Evolutionary conservation across 164 flowering plant species (phyloP), one percentile per base, ranked within the genome.

Genomic region (Brasenia schreberi): DNA sequence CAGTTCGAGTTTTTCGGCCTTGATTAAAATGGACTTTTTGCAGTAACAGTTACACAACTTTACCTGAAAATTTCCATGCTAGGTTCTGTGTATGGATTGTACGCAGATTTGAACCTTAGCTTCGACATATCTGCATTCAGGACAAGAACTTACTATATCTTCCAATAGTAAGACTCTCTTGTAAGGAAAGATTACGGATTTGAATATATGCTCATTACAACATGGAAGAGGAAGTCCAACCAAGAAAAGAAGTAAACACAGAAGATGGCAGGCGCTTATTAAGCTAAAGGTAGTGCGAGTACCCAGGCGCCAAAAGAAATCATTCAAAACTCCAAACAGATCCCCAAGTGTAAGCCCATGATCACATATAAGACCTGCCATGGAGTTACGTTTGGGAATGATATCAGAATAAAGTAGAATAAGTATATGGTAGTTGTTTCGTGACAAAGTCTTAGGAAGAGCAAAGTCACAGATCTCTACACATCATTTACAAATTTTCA

Each of bases 31-130:
- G 56, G 16, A 49, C 4, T 49, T 49, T 49, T 49, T 49, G 10
- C 56, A 9, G 2, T 1, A 49, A 7, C 9, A 49, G 14, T 1
- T n/a, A 61, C 2, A n/a, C 12, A 19, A 62, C 59, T 5, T 12
- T 67, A 94, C 99, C 97, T 88, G 84, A 87, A 95, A 53, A 92
- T 92, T 70, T 95, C 99, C 99, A 95, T 95, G 79, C 99, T 95
- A 56, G 97, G 99, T 66, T 92, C 97, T 14, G 97, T 95, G 61
- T 92, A 95, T 0, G 97, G 97, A 77, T 95, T 95, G 80, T 92
- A 95, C 42, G 99, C 89, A 64, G 99, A 94, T 79, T 95, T 95
- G 83, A 88, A 95, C 12, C 79, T 81, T 56, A 95, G 75, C 66
- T 88, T 85, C 42, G 92, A 77, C 96, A 95, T 88, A 39, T 97